Base-by-base conservation (phyloP, 2,329 filamentous ascomycete genomes). In the Colletotrichum sp. region DNA sequence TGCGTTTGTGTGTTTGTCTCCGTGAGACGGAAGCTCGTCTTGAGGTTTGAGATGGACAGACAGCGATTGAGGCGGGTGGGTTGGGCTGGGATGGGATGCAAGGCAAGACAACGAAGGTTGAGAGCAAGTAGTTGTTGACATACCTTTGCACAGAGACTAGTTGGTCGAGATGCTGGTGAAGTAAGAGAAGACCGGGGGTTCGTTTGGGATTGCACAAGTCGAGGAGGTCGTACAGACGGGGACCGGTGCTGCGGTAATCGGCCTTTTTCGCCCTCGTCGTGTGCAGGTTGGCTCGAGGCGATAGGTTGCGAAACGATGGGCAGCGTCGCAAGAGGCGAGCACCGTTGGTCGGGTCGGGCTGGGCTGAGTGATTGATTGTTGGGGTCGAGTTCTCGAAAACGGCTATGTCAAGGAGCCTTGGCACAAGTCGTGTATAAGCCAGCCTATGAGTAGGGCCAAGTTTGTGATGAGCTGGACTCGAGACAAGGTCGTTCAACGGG, bases 201-300 rank as follows among this genome's bases (percentile, higher is more conserved):
- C 52, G 57, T 60, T 63, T 64, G 63, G 22, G 30, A 63, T 67
- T 22, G 63, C 44, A 76, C 70, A 36, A 60, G 57, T 68, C 68
- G 69, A 44, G 63, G 73, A 73, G 44, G 74, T 76, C 13, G 59
- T 69, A 69, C 70, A 69, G 62, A 69, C 44, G 48, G 44, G 59
- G 70, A 34, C 74, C 70, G 44, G 65, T 69, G 70, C 64, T 76
- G 74, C 74, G 74, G 74, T 76, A 74, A 24, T 76, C 74, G 70
- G 73, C 74, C 44, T 60, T 52, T 52, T 74, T 73, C 22, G 34
- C 22, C n/a, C n/a, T 69, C 59, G 70, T 68, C 57, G 74, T 65
- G 59, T 59, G 57, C 32, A 69, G 59, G n/a, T 30, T 69, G 48
- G 57, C n/a, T 26, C 32, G 34, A 64, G 52, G 22, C 18, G 64